These are phyloP conservation scores for Sisymbrium altissimum DNA, from an alignment of 345 rosid genomes.

Conservation along the genomic window DNA sequence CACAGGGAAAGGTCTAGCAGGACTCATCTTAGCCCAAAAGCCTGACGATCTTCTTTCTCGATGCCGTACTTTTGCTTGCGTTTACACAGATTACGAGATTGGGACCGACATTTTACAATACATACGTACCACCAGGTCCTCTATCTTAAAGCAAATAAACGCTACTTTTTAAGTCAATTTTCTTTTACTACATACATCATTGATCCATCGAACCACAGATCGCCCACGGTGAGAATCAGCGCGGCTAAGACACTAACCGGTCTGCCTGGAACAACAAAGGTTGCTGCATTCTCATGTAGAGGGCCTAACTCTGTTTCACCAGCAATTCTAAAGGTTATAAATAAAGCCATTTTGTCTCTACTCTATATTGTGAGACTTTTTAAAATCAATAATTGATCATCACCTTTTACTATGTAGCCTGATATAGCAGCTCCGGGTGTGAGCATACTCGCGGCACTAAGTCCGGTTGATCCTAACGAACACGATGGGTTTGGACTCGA, in stretches of 20 bases:
- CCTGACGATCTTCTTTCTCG: constrained; percentile 9
- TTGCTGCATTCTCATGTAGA: constrained; percentile 41
- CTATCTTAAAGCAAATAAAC: not conserved
- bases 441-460: constrained; percentile 30
- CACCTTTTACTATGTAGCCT: constrained; percentile 25
- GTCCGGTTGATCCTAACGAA: not conserved
- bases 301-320: constrained; percentile 56
- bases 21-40: constrained; percentile 24
- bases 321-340: constrained; percentile 54
- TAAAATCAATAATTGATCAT: not conserved
- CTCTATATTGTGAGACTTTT: not conserved
- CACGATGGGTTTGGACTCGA: not conserved
- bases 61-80: constrained; percentile 3
- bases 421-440: constrained; percentile 47
- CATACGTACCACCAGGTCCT: constrained; percentile 31
- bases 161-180: constrained; percentile 24
- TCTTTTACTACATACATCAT: not conserved
- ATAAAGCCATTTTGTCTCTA: not conserved
- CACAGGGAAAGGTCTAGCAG: constrained; percentile 23
- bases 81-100: constrained; percentile 28
- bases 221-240: constrained; percentile 33
- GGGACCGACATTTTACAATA: constrained; percentile 35
- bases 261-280: constrained; percentile 26
- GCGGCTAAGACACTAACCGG: constrained; percentile 33
- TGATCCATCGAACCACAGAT: constrained; percentile 30